A percentile compares a stretch with the other conserved stretches of the same genome.
phyloP scores from a whole-genome alignment of 1,139 yeast species.

The Diutina mesorugosa region DNA sequence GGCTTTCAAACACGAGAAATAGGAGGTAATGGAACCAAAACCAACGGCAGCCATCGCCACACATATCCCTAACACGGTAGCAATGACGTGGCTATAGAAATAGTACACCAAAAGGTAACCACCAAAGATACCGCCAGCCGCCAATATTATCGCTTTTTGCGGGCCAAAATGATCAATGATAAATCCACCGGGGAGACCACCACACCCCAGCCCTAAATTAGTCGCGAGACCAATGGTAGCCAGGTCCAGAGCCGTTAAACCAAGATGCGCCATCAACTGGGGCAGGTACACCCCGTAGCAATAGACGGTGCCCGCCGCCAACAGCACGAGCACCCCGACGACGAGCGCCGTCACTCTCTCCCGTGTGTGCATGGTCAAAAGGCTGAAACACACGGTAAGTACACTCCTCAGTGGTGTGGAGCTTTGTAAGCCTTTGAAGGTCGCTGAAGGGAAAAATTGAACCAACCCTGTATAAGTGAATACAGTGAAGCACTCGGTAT shows the following conservation, averaged over 20 bases:
- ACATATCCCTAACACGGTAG: constrained; percentile 18
- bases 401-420: not conserved
- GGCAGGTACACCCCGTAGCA: constrained; percentile 64
- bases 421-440: not conserved
- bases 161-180: constrained; percentile 53
- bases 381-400: not conserved
- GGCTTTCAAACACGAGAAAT: constrained; percentile 55
- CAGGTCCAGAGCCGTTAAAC: constrained; percentile 46
- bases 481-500: not conserved
- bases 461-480: not conserved
- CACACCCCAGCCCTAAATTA: constrained; percentile 50
- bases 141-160: constrained; percentile 34
- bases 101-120: constrained; percentile 24
- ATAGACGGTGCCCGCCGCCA: constrained; percentile 58
- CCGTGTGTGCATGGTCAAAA: not conserved
- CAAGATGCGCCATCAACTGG: constrained; percentile 44
- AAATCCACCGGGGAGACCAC: constrained; percentile 61
- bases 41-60: constrained; percentile 38
- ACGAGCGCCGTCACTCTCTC: constrained; percentile 5
- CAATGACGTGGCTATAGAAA: constrained; percentile 14
- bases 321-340: constrained; percentile 20
- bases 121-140: constrained; percentile 35
- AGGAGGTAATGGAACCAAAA: constrained; percentile 52
- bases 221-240: constrained; percentile 52
- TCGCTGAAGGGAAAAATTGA: not conserved